Conservation (phyloP, 495 filamentous ascomycete genomes). For the Penicillium coffeae region DNA sequence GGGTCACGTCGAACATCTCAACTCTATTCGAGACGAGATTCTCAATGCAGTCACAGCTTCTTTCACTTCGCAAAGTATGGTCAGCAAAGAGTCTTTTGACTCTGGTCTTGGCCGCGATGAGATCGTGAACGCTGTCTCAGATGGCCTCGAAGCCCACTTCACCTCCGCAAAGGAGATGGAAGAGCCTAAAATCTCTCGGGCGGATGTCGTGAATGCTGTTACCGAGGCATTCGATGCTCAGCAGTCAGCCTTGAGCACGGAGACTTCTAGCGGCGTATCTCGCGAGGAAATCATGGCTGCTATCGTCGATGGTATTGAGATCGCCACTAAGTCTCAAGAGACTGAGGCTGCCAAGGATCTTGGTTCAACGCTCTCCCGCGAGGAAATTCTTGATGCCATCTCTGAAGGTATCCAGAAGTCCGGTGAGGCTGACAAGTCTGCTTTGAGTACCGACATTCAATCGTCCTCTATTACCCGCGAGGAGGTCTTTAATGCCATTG, state of each 20-base stretch:
- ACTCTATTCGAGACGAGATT: constrained; percentile 37
- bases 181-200: constrained; percentile 37
- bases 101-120: constrained; percentile 46
- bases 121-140: constrained; percentile 41
- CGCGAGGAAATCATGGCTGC: constrained; percentile 49
- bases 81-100: constrained; percentile 44
- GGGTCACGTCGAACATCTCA: constrained; percentile 25
- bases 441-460: constrained; percentile 18
- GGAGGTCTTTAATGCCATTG: constrained; percentile 53
- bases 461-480: constrained; percentile 42
- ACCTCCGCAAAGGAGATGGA: constrained; percentile 34
- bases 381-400: constrained; percentile 49
- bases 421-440: constrained; percentile 11
- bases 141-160: constrained; percentile 42
- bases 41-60: constrained; percentile 37
- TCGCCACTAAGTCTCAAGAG: constrained; percentile 21
- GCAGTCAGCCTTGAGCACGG: constrained; percentile 31
- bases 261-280: constrained; percentile 10
- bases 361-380: constrained; percentile 33
- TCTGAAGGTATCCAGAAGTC: constrained; percentile 17
- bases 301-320: constrained; percentile 47
- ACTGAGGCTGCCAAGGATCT: constrained; percentile 15
- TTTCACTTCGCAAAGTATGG: constrained; percentile 40
- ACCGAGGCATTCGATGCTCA: constrained; percentile 52
- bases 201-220: constrained; percentile 52